Evolutionary conservation across 441 rosid genomes (phyloP), one percentile per base, ranked within the genome.

Genomic region (Pelargonium australe): DNA sequence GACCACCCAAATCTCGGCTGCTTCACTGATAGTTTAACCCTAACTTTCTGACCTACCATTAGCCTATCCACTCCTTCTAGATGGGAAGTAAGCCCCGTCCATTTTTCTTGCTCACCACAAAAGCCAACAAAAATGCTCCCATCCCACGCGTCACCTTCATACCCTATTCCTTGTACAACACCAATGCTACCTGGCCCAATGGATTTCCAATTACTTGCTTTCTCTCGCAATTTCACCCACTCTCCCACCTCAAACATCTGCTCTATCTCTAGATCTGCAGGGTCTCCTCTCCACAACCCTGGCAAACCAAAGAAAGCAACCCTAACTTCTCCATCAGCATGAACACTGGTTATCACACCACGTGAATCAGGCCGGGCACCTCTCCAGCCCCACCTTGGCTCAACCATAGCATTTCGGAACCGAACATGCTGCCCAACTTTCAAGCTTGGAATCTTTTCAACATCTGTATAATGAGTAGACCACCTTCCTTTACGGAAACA

Each of bases 301-400:
- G 83, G 85, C 85, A 95, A 80, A 53, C 91, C 91, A 74, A 80
- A 84, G 83, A 95, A 88, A 53, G 99, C 91, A 80, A 92, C 82
- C 75, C 95, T 80, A 11, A 89, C 80, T 84, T 95, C 99, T 77
- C 97, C 97, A 83, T 92, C 98, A 70, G 94, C 95, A 80, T 90
- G 90, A 70, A 92, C 94, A 67, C 87, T 80, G 12, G 96, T 87
- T 70, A 95, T 73, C 77, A 95, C 83, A 68, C 98, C 98, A 70
- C 82, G 83, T 7, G 95, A 90, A 70, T 85, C 86, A 19, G 85
- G 85, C 76, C 61, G 87, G 63, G 94, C 82, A 63, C 92, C 97
- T 82, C 97, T 84, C 99, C 98, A 92, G 16, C 99, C 98, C 99
- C 98, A 92, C 78, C 98, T 88, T 63, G 99, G 99, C 73, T 92